These are phyloP conservation scores for Mrakia frigida DNA, from an alignment of 768 basidiomycete species.

Conservation along the genomic window DNA sequence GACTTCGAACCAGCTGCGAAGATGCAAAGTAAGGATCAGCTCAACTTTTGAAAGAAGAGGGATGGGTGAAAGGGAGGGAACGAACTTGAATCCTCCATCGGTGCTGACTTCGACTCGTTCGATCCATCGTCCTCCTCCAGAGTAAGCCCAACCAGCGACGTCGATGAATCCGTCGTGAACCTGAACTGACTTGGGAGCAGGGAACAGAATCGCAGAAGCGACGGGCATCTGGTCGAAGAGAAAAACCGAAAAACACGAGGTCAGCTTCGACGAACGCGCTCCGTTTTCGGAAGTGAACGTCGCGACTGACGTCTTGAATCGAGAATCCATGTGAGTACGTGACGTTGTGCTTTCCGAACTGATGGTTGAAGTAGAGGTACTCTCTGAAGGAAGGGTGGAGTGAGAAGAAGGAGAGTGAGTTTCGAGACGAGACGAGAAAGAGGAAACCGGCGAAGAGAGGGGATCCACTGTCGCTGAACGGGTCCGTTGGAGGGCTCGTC, in stretches of 20 bases:
- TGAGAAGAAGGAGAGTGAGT: too few relatives aligned
- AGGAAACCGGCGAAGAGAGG: too few relatives aligned
- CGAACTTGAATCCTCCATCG: conserved; percentile 52
- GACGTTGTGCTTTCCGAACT: conserved; percentile 55
- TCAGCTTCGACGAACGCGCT: neutral
- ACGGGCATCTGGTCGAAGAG: conserved; percentile 50
- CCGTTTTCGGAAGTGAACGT: neutral
- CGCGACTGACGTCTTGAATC: conserved; percentile 46
- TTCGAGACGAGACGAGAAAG: too few relatives aligned
- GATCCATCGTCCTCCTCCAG: conserved; percentile 53
- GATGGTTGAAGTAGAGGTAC: conserved; percentile 52
- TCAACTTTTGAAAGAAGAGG: neutral
- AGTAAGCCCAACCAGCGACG: conserved; percentile 50
- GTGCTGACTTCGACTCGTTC: conserved; percentile 56
- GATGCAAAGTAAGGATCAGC: neutral
- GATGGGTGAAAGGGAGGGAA: too few relatives aligned
- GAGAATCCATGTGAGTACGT: conserved; percentile 56
- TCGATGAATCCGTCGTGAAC: conserved; percentile 53
- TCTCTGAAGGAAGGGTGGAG: conserved; percentile 44
- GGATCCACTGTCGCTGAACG: conserved; percentile 48
- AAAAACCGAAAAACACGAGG: neutral
- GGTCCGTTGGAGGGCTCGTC: conserved; percentile 52
- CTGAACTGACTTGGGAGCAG: conserved; percentile 50
- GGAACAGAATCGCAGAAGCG: conserved; percentile 54
- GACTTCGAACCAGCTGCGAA: conserved; percentile 44